phyloP scores from a whole-genome alignment of 2,329 filamentous ascomycete genomes.

The Boeremia exigua region DNA sequence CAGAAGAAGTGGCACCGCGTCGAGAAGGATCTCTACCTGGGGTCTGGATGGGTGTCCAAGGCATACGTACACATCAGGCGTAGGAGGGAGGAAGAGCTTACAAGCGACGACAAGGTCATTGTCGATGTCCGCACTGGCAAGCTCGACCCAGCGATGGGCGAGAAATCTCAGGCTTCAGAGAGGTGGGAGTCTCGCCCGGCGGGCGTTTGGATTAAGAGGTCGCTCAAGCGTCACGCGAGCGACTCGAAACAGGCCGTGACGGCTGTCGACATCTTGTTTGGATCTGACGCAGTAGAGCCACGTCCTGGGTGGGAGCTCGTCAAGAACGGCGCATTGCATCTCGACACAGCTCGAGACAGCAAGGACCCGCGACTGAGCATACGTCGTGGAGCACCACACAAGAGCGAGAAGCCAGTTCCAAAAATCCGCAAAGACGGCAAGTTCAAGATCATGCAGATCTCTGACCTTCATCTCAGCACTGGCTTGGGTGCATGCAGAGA shows the following conservation, averaged over 20 bases:
- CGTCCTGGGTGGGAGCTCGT: conserved; percentile 83
- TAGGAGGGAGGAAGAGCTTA: conserved; percentile 85
- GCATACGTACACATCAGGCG: conserved; percentile 83
- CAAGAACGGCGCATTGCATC: conserved; percentile 67
- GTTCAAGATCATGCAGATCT: conserved; percentile 96
- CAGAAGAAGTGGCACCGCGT: conserved; percentile 77
- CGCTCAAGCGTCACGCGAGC: conserved; percentile 72
- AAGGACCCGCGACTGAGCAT: conserved; percentile 79
- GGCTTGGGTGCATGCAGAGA: conserved; percentile 86
- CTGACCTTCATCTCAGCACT: conserved; percentile 93
- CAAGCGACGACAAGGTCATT: conserved; percentile 75
- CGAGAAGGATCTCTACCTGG: conserved; percentile 87
- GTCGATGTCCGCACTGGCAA: conserved; percentile 78
- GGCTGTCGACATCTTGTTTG: conserved; percentile 84
- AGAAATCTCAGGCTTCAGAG: conserved; percentile 63
- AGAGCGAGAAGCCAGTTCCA: conserved; percentile 72
- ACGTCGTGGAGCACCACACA: conserved; percentile 71
- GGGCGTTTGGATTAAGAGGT: conserved; percentile 83
- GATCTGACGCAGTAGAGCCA: conserved; percentile 89
- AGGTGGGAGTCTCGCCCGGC: conserved; percentile 79
- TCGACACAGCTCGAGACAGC: conserved; percentile 67
- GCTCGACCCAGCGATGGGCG: conserved; percentile 68
- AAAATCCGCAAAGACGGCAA: conserved; percentile 86
- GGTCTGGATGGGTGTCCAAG: conserved; percentile 72
- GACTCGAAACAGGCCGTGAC: conserved; percentile 79